Percentiles rank a stretch among this genome's conserved stretches.
phyloP scores from a whole-genome alignment of 176 grass and related monocot species.

The Aegilops longissima region DNA sequence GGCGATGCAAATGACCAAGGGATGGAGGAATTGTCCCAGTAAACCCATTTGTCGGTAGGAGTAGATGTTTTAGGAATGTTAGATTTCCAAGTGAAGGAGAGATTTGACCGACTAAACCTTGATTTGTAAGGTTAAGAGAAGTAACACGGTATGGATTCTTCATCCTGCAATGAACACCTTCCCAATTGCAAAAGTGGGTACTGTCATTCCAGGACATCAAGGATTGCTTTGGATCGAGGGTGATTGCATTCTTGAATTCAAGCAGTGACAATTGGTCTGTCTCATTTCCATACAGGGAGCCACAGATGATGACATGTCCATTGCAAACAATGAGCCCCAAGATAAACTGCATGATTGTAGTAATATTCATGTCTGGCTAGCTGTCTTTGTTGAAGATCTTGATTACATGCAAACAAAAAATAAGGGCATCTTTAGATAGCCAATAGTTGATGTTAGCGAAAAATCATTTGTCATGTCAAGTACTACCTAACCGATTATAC shows the following conservation, averaged over 20 bases:
- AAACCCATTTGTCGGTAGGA: not conserved
- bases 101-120: slow-evolving; percentile 25
- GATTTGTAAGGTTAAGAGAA: slow-evolving; percentile 25
- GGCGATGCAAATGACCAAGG: slow-evolving; percentile 16
- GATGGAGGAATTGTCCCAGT: slow-evolving; percentile 30
- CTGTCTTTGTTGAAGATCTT: not conserved
- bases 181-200: slow-evolving; percentile 38
- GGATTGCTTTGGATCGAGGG: slow-evolving; percentile 2
- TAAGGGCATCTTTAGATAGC: not conserved
- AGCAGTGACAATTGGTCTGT: slow-evolving; percentile 14
- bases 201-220: slow-evolving; percentile 47
- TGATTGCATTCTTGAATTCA: slow-evolving; percentile 25
- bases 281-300: not conserved
- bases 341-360: not conserved
- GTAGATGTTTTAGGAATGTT: slow-evolving; percentile 2
- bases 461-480: not conserved
- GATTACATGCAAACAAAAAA: not conserved
- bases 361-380: not conserved
- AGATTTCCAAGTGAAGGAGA: slow-evolving; percentile 35
- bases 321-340: not conserved
- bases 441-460: not conserved
- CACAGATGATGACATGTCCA: not conserved
- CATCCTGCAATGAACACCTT: slow-evolving; percentile 1
- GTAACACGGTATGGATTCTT: not conserved
- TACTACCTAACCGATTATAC: not conserved